These are phyloP conservation scores for Alternaria sp. DNA, from an alignment of 2,329 filamentous ascomycete genomes.

Conservation along the genomic window DNA sequence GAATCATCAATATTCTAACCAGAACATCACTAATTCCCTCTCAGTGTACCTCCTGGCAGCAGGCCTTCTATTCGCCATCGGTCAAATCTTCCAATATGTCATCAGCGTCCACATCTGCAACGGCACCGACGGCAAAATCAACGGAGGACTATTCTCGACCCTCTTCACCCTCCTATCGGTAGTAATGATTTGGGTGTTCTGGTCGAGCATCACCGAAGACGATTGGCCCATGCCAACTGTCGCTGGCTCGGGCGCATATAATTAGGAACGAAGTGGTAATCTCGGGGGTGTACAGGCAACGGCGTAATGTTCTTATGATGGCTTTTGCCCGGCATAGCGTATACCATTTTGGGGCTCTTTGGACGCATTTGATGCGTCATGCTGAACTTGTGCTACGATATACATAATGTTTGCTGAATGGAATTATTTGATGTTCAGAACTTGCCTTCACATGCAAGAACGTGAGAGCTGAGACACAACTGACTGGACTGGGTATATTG, in stretches of 20 bases:
- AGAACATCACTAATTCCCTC: conserved; percentile 20
- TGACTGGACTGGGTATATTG: not conserved
- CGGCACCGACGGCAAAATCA: conserved; percentile 82
- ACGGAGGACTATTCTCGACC: conserved; percentile 91
- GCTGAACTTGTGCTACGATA: conserved; percentile 38
- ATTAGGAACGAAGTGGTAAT: conserved; percentile 23
- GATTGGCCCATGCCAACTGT: conserved; percentile 78
- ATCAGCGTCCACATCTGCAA: conserved; percentile 90
- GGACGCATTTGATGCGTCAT: conserved; percentile 34
- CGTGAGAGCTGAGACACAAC: not conserved
- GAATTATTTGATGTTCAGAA: conserved; percentile 4
- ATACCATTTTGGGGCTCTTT: conserved; percentile 45
- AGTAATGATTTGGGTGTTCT: conserved; percentile 88
- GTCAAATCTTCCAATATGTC: conserved; percentile 95
- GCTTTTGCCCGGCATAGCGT: conserved; percentile 46
- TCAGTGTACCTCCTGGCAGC: conserved; percentile 76
- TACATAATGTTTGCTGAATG: conserved; percentile 43
- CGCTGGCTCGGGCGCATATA: conserved; percentile 49
- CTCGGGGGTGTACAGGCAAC: conserved; percentile 28
- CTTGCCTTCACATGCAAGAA: not conserved
- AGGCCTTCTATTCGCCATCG: conserved; percentile 82
- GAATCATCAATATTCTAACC: conserved; percentile 15
- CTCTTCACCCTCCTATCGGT: conserved; percentile 89
- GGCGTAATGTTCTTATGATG: conserved; percentile 47
- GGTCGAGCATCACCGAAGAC: conserved; percentile 98